These are phyloP conservation scores for Erysimum pusillum DNA, from an alignment of 441 rosid genomes.

Conservation along the genomic window DNA sequence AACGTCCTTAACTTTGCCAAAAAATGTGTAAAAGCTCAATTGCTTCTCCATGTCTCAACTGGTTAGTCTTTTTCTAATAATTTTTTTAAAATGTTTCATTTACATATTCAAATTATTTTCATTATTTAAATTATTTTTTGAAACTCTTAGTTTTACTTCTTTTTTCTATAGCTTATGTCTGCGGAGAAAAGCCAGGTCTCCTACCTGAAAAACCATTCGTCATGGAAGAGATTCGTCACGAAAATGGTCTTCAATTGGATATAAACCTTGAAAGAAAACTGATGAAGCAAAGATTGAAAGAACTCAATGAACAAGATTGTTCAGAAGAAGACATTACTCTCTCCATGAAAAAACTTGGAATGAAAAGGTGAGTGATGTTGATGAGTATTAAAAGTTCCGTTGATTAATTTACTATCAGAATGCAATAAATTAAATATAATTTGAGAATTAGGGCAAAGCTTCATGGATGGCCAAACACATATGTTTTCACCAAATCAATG, in stretches of 20 bases:
- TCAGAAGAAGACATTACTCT: constrained; percentile 48
- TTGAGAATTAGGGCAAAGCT: constrained; percentile 52
- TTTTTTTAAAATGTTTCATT: neutral
- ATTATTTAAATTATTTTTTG: neutral
- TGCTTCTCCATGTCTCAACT: constrained; percentile 82
- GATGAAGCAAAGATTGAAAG: constrained; percentile 56
- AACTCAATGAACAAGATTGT: constrained; percentile 61
- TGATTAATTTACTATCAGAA: neutral
- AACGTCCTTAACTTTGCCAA: constrained; percentile 66
- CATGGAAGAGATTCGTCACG: constrained; percentile 68
- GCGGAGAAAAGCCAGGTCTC: constrained; percentile 57
- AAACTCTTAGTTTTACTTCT: neutral
- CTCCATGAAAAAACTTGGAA: constrained; percentile 68
- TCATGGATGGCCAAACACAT: constrained; percentile 73
- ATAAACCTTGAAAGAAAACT: constrained; percentile 65
- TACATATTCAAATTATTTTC: neutral
- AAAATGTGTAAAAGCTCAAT: constrained; percentile 35
- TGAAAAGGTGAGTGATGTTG: constrained; percentile 56
- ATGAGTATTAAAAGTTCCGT: neutral
- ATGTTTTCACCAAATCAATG: constrained; percentile 71
- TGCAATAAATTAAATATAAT: neutral
- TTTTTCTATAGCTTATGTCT: constrained; percentile 57
- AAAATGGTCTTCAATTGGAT: constrained; percentile 56
- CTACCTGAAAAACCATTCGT: constrained; percentile 59
- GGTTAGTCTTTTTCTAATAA: constrained; percentile 51